A percentile compares a stretch with the other conserved stretches of the same genome.
Evolutionary conservation across 257 asterid species (phyloP).

Genomic region (Nicotiana tomentosiformis): DNA sequence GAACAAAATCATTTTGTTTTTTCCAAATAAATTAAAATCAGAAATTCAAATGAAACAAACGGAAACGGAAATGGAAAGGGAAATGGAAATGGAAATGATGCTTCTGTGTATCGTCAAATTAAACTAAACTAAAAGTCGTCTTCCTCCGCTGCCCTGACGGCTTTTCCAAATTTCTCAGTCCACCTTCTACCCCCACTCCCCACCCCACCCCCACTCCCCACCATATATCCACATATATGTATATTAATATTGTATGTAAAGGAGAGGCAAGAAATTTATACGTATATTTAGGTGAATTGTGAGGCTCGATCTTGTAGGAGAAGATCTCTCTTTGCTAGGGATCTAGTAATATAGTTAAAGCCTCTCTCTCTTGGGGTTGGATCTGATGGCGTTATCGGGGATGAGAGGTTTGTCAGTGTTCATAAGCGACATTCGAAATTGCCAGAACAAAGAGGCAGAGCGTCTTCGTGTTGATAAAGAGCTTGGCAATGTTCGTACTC

Average conservation of each 20-base stretch:
- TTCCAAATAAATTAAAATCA: neutral
- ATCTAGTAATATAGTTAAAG: conserved; percentile 20
- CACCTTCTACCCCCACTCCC: conserved; percentile 62
- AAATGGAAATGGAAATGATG: neutral
- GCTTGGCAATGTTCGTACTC: conserved; percentile 89
- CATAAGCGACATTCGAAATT: conserved; percentile 91
- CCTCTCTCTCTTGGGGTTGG: conserved; percentile 26
- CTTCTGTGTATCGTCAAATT: neutral
- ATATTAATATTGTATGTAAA: neutral
- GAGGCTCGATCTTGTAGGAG: conserved; percentile 15
- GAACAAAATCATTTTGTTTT: neutral
- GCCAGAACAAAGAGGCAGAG: conserved; percentile 93
- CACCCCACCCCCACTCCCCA: conserved; percentile 29
- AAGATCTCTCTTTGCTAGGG: conserved; percentile 31
- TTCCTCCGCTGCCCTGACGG: conserved; percentile 56
- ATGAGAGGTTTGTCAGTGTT: conserved; percentile 98
- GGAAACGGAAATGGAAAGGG: neutral
- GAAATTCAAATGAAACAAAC: neutral
- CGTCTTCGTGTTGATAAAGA: conserved; percentile 98
- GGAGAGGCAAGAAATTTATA: neutral
- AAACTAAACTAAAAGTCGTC: conserved; percentile 46
- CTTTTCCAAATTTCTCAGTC: conserved; percentile 38
- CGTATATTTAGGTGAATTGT: conserved; percentile 1
- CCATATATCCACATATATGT: conserved; percentile 1
- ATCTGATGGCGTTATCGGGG: conserved; percentile 99